Evolutionary conservation across 1,284 basidiomycete species (phyloP).

Genomic region (Cutaneotrichosporon cyanovorans): DNA sequence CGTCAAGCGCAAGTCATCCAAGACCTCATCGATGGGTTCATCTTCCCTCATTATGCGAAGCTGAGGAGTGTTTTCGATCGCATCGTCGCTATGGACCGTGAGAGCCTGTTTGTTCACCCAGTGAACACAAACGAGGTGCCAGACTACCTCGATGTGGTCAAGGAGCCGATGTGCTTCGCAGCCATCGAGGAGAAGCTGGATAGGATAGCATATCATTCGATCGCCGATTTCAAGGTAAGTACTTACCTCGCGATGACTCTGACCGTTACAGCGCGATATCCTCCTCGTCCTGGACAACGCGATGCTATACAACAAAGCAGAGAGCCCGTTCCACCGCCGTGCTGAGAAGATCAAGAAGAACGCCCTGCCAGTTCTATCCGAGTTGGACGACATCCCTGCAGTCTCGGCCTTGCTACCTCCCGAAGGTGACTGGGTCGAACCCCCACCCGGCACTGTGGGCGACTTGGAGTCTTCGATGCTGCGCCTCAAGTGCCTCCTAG

Average conservation of each 20-base stretch:
- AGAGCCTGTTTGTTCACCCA: slow-evolving; percentile 68
- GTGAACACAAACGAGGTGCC: slow-evolving; percentile 74
- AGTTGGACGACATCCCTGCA: slow-evolving; percentile 49
- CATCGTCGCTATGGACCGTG: slow-evolving; percentile 65
- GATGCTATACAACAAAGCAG: slow-evolving; percentile 72
- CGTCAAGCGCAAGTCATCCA: slow-evolving; percentile 65
- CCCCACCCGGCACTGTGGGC: slow-evolving; percentile 44
- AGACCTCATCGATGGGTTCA: slow-evolving; percentile 55
- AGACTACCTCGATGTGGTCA: slow-evolving; percentile 84
- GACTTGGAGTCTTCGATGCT: slow-evolving; percentile 64
- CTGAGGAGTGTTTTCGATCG: slow-evolving; percentile 63
- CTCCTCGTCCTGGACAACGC: slow-evolving; percentile 79
- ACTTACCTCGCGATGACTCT: neutral
- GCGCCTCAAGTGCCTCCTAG: slow-evolving; percentile 22
- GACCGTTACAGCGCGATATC: slow-evolving; percentile 66
- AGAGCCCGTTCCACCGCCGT: slow-evolving; percentile 63
- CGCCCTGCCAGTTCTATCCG: slow-evolving; percentile 56
- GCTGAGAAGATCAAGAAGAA: slow-evolving; percentile 62
- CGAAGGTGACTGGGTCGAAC: neutral
- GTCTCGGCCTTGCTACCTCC: neutral
- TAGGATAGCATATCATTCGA: slow-evolving; percentile 65
- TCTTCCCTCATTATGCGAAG: slow-evolving; percentile 61
- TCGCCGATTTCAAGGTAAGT: slow-evolving; percentile 66
- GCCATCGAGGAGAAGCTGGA: slow-evolving; percentile 73
- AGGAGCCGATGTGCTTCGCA: slow-evolving; percentile 82